Base-by-base conservation (phyloP, 495 filamentous ascomycete genomes). In the Xanthoparmelia taractica region DNA sequence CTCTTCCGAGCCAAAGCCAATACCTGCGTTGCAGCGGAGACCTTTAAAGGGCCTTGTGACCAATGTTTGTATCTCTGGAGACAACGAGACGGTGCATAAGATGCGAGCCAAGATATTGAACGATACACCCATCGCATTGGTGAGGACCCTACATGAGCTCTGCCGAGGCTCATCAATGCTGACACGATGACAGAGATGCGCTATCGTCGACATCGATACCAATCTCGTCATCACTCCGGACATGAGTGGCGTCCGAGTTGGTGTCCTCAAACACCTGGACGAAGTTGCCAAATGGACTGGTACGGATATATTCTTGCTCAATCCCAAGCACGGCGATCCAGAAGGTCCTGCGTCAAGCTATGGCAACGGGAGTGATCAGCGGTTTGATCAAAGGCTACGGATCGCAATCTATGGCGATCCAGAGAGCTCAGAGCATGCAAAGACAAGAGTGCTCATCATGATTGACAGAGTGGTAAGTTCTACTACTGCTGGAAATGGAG, bases 391-490 rank as follows among this genome's bases (percentile, higher is more conserved):
- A 67, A 84, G 94, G 61, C 87, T 96, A 74, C 86, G 92, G 63
- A 87, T 96, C 60, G 88, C 88, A 60, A 95, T 98, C 66, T 97
- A 93, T 68, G 95, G 95, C 40, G 94, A 97, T 73, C 85, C 91
- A 79, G 87, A 97, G 76, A 96, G 89, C 71, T 86, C 89, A 12
- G 94, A 98, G 76, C 91, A 97, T 76, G 95, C 95, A 63, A 97
- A 97, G 82, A 96, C 92, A 2, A 81, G 93, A 64, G 85, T 97
- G 37, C 81, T 98, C 70, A 93, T 97, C 75, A 91, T 97, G 80
- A 97, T 98, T 70, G 94, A 98, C 72, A 88, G 92, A 78, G 85
- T 97, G 77, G 92, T 97, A 83, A 69, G 89, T 78, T 65, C 27
- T 29, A 43, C 15, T 52, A 10, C 34, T 20, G 25, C 37, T 23